Percentiles rank a stretch among this genome's conserved stretches.
Evolutionary conservation across 2,329 filamentous ascomycete species (phyloP).

Genomic region (Plectosphaerella cucumerina): DNA sequence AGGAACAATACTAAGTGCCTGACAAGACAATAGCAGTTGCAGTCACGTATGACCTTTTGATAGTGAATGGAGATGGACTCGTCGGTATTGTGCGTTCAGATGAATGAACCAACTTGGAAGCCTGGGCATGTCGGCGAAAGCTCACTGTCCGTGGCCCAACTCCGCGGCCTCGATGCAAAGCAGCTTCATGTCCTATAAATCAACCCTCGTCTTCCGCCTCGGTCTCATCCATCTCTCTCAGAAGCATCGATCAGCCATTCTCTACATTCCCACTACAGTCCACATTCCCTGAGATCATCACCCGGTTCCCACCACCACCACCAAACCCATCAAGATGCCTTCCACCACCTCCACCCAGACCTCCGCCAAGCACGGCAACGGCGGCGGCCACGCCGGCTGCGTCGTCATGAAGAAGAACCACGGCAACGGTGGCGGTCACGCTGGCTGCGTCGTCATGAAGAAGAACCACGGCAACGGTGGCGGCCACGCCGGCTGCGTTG

Average conservation of each 20-base stretch:
- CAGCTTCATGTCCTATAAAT: not conserved
- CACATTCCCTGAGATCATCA: not conserved
- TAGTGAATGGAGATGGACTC: too few relatives aligned
- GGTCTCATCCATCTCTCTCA: not conserved
- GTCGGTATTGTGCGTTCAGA: too few relatives aligned
- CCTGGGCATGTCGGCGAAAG: too few relatives aligned
- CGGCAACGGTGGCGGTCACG: not conserved
- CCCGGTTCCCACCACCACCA: not conserved
- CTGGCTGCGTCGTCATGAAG: conserved; percentile 6
- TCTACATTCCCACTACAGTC: not conserved
- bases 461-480: not conserved
- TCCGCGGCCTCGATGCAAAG: too few relatives aligned
- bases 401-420: not conserved
- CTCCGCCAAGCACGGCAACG: not conserved
- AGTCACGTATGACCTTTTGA: too few relatives aligned
- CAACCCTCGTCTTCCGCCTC: not conserved
- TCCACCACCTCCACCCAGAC: not conserved
- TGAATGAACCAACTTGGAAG: too few relatives aligned
- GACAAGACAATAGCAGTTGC: not conserved
- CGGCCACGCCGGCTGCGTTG: conserved; percentile 14
- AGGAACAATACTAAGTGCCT: not conserved
- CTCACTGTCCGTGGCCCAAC: too few relatives aligned
- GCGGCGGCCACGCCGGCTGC: not conserved
- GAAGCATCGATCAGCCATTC: not conserved
- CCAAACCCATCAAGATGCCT: conserved; percentile 1